Evolutionary conservation across 2,329 filamentous ascomycete genomes (phyloP), one percentile per base, ranked within the genome.

Genomic region (Sclerotinia trifoliorum): DNA sequence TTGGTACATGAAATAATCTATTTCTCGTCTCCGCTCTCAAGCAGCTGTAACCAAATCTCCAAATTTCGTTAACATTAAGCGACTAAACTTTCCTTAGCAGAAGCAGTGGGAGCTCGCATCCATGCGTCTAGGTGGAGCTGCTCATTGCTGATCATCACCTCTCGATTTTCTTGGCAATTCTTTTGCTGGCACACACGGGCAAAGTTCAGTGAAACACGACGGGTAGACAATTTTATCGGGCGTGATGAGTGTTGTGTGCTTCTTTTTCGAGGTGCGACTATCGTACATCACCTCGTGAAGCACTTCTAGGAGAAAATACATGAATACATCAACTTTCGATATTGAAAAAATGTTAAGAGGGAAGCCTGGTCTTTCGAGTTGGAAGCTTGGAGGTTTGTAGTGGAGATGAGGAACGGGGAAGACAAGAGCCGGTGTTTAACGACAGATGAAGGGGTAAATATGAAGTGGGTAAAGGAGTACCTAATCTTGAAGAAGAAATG

Each of bases 391-490:
- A 57, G 35, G n/a, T 42, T 26, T 32, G 29, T 24, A 29, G 46
- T 62, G 44, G 58, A 62, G 58, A 39, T 15, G 24, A 42, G 17
- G 11, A 35, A 62, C n/a, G 58, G 11, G 44, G 44, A 62, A 49
- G 29, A 24, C n/a, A 19, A 51, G 6, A 62, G 5, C 57, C 21
- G 44, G 29, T 17, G 13, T 62, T 51, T 51, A 62, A 39, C 46
- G 60, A 62, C 35, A n/a, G 46, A 62, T 62, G 60, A 62, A 62
- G 60, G 46, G 60, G 60, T 62, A 62, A 62, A 51, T 10, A 26
- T 26, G 32, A 26, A 17, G 44, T 19, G 32, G 32, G 21, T 17
- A 26, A 26, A 42, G n/a, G 21, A 26, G 15, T 42, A 11, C 15
- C 13, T 42, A 42, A 42, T 42, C 21, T 44, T 44, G n/a, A 58